Conservation (phyloP, 495 filamentous ascomycete genomes). For the Neurospora pannonica region DNA sequence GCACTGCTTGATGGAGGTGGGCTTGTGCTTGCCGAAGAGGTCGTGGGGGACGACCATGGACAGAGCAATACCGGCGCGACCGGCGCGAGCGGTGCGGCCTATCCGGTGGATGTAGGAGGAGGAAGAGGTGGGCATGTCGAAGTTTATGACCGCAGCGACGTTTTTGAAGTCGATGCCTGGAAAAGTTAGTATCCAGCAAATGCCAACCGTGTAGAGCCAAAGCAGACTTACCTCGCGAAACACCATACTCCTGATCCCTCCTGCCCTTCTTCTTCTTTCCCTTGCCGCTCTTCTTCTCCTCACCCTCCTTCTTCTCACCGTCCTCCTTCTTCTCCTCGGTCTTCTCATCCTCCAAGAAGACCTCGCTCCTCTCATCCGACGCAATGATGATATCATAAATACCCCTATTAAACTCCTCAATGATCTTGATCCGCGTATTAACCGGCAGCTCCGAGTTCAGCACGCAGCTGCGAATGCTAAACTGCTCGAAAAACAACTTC, state of each 20-base stretch:
- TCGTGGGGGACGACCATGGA: conserved; percentile 81
- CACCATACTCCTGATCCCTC: conserved; percentile 73
- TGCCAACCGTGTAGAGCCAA: not conserved
- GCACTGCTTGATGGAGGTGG: conserved; percentile 60
- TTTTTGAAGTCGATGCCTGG: conserved; percentile 82
- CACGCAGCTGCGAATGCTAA: conserved; percentile 86
- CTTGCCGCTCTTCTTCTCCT: conserved; percentile 13
- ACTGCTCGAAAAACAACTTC: conserved; percentile 94
- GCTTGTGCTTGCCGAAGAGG: conserved; percentile 76
- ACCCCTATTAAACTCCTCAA: conserved; percentile 80
- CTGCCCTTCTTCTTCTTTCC: conserved; percentile 18
- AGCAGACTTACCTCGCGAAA: conserved; percentile 57
- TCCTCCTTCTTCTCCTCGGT: conserved; percentile 22
- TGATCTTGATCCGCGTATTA: conserved; percentile 84
- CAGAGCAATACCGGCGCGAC: conserved; percentile 85
- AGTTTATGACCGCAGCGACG: conserved; percentile 91
- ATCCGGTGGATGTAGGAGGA: conserved; percentile 92
- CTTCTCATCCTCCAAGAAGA: conserved; percentile 54
- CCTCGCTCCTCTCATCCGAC: conserved; percentile 75
- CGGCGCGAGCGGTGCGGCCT: conserved; percentile 84
- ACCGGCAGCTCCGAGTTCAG: conserved; percentile 92
- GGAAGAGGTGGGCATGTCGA: conserved; percentile 81
- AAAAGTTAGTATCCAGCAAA: not conserved
- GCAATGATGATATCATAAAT: conserved; percentile 94
- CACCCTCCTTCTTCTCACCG: conserved; percentile 12